A percentile compares a stretch with the other conserved stretches of the same genome.
phyloP scores from a whole-genome alignment of 352 stramenopile genomes.

The Phytophthora chlamydospora region DNA sequence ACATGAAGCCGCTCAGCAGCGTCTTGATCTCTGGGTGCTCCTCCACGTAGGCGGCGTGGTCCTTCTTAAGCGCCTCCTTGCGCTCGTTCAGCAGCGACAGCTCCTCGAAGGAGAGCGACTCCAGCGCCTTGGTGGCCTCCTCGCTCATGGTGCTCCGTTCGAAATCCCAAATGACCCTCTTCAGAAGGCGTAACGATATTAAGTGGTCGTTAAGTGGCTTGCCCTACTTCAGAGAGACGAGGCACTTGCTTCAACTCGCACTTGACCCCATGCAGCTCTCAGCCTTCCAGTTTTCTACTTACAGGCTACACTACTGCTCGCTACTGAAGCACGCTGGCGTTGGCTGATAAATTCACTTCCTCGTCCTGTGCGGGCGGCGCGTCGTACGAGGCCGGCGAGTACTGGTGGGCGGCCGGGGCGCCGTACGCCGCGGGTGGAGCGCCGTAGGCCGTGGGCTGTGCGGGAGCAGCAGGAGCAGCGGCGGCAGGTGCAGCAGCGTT shows the following conservation, averaged over 20 bases:
- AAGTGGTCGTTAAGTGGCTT: not conserved
- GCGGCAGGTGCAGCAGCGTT: slow-evolving; percentile 24
- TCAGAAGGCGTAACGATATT: not conserved
- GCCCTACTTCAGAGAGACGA: slow-evolving; percentile 4
- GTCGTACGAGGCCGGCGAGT: slow-evolving; percentile 37
- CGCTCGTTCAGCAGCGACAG: slow-evolving; percentile 85
- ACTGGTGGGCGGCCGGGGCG: slow-evolving; percentile 27
- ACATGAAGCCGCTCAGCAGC: slow-evolving; percentile 89
- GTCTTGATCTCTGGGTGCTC: slow-evolving; percentile 90
- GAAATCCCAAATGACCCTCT: too few species aligned
- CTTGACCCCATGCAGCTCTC: slow-evolving; percentile 2
- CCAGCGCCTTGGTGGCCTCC: slow-evolving; percentile 55
- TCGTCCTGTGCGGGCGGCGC: slow-evolving; percentile 42
- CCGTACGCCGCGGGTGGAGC: slow-evolving; percentile 37
- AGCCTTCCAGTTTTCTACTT: slow-evolving; percentile 16
- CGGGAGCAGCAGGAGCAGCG: slow-evolving; percentile 9
- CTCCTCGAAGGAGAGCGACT: slow-evolving; percentile 85
- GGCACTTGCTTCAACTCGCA: slow-evolving; percentile 12
- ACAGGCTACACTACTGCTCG: not conserved
- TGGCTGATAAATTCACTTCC: slow-evolving; percentile 78
- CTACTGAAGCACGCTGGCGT: slow-evolving; percentile 77
- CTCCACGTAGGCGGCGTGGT: slow-evolving; percentile 84
- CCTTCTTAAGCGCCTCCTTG: slow-evolving; percentile 88
- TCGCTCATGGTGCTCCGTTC: slow-evolving; percentile 22
- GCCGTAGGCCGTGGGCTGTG: slow-evolving; percentile 36